Base-by-base conservation (phyloP, 2,329 filamentous ascomycete genomes). In the Penicillium oxalicum region DNA sequence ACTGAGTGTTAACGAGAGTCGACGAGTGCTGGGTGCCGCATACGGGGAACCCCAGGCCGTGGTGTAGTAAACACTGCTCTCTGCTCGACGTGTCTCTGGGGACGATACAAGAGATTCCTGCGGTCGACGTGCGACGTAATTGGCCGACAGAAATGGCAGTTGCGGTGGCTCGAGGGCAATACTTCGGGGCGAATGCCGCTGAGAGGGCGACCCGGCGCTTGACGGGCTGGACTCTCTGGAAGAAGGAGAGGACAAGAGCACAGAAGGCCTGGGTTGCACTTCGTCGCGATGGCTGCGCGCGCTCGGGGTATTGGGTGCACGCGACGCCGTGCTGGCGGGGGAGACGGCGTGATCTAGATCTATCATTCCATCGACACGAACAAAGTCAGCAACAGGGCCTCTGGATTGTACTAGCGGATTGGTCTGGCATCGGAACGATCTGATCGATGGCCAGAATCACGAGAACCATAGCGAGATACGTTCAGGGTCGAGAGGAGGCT, bases 1-100 rank as follows among this genome's bases (percentile, higher is more conserved):
- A 54, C 65, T 69, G 36, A 69, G 51, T 45, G 66, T 65, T 56
- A 66, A 63, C 49, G 71, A 70, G 25, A 70, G 57, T 56, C 65
- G 63, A 44, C 70, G 67, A 44, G 71, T 67, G 56, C 72, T 85
- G 9, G 77, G 74, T 35, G 84, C 78, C 47, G 87, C 84, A 71
- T 95, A 95, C 24, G 91, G 91, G 46, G 90, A 95, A 48, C 91
- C 91, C 90, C 91, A 95, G 66, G 86, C 91, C 42, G 89, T 86
- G 40, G 88, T 93, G 63, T 81, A 81, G 64, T 79, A 81, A 40
- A 75, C 66, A 54, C 72, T 75, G 50, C 74, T 76, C 54, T 76
- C 74, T 39, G 71, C 70, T 56, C 66, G 64, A 40, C 62, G 67
- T 54, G 71, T 69, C 34, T 69, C 66, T 33, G 69, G 67, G 13